Evolutionary conservation across 2,329 filamentous ascomycete genomes (phyloP).

Genomic region (Claviceps paspali): DNA sequence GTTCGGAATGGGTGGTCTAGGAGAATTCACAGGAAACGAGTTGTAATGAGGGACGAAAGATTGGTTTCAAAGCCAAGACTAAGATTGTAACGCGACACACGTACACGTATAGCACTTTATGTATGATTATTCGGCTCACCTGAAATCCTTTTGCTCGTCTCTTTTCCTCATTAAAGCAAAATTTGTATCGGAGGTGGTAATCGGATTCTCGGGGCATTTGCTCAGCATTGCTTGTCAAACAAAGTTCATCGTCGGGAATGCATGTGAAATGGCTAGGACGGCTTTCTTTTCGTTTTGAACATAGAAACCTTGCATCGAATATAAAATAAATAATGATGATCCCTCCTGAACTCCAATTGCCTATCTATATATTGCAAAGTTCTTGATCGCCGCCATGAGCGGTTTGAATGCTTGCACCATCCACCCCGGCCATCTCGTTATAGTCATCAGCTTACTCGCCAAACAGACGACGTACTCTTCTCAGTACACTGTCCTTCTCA

Average conservation of each 20-base stretch:
- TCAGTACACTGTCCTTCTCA: conserved; percentile 94
- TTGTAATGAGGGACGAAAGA: conserved; percentile 16
- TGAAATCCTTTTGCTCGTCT: neutral
- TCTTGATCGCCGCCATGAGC: neutral
- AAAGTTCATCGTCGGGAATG: neutral
- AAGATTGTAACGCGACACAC: neutral
- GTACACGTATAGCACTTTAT: neutral
- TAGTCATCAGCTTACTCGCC: conserved; percentile 40
- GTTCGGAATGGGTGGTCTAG: conserved; percentile 31
- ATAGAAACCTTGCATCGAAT: neutral
- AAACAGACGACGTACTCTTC: conserved; percentile 58
- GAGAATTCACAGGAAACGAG: conserved; percentile 24
- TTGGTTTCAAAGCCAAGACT: neutral
- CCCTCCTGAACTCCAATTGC: neutral
- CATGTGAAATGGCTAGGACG: too few relatives aligned
- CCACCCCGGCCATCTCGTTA: neutral
- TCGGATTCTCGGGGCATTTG: neutral
- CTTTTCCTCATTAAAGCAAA: neutral
- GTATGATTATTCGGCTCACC: neutral
- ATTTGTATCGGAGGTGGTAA: neutral
- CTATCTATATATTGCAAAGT: neutral
- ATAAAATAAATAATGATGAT: too few relatives aligned
- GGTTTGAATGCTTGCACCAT: neutral
- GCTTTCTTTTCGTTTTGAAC: too few relatives aligned
- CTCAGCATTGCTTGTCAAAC: neutral